phyloP scores from a whole-genome alignment of 345 rosid species.

The Eucalyptus urophylla region DNA sequence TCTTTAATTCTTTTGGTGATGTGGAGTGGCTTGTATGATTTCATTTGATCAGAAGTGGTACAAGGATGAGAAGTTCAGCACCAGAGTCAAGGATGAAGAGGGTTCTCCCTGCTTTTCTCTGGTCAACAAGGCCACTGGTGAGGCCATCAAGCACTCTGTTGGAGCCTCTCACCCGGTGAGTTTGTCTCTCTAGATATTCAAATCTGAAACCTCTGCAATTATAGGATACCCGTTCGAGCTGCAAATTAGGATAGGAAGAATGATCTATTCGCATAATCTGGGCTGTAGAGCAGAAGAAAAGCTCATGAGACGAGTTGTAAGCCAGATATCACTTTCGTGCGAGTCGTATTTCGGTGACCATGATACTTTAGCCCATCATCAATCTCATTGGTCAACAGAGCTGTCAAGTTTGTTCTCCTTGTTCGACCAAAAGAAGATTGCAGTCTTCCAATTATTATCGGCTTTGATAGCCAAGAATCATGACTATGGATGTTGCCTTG shows the following conservation, averaged over 20 bases:
- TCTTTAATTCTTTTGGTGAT: background rate
- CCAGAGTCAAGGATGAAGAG: conserved; percentile 69
- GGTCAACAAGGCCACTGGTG: conserved; percentile 79
- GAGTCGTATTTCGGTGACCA: background rate
- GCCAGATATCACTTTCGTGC: background rate
- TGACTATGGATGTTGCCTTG: background rate
- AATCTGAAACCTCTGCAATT: background rate
- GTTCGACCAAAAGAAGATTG: background rate
- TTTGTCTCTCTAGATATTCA: background rate
- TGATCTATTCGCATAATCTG: background rate
- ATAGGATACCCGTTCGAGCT: background rate
- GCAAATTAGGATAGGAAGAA: background rate
- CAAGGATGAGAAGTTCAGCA: conserved; percentile 81
- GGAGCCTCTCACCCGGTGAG: conserved; percentile 85
- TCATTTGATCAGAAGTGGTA: conserved; percentile 57
- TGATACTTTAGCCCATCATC: background rate
- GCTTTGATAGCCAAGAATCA: background rate
- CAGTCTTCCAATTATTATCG: background rate
- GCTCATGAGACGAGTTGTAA: background rate
- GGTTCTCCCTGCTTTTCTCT: conserved; percentile 74
- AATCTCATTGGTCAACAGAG: background rate
- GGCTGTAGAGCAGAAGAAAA: background rate
- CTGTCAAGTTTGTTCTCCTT: background rate
- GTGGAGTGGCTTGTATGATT: background rate
- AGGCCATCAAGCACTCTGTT: conserved; percentile 72